A percentile compares a stretch with the other conserved stretches of the same genome.
Evolutionary conservation across 2,329 filamentous ascomycete species (phyloP).

Genomic region (Microascus cirrosus): DNA sequence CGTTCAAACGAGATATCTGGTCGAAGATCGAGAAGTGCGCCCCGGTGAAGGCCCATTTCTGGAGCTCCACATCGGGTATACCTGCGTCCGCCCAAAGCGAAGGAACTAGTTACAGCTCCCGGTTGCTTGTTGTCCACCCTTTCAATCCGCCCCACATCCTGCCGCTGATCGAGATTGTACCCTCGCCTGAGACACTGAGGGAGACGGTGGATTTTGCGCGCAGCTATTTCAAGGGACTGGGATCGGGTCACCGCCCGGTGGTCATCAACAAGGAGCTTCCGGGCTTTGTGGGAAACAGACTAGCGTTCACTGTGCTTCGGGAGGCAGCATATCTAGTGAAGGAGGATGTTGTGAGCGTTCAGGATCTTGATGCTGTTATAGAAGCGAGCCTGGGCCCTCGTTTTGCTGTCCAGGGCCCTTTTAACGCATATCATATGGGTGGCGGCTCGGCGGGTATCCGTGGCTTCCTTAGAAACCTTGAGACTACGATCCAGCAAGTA

Average conservation of each 20-base stretch:
- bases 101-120: constrained; percentile 12
- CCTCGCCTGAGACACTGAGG: constrained; percentile 12
- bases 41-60: constrained; percentile 32
- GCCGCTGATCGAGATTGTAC: constrained; percentile 48
- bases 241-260: neutral
- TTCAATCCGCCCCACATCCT: constrained; percentile 53
- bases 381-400: constrained; percentile 12
- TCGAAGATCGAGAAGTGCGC: constrained; percentile 33
- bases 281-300: constrained; percentile 7
- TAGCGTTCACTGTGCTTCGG: constrained; percentile 4
- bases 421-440: constrained; percentile 12
- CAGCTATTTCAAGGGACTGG: neutral
- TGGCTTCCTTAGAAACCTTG: neutral
- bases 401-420: constrained; percentile 12
- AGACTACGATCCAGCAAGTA: neutral
- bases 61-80: constrained; percentile 48
- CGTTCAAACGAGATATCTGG: constrained; percentile 42
- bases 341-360: constrained; percentile 12
- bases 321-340: constrained; percentile 5
- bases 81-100: constrained; percentile 34
- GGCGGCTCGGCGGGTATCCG: constrained; percentile 6
- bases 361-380: constrained; percentile 18
- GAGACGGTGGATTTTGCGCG: neutral
- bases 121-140: constrained; percentile 46
- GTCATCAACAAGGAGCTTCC: neutral